Conservation (phyloP, 176 grass and related monocot species). For the Alloteropsis semialata region DNA sequence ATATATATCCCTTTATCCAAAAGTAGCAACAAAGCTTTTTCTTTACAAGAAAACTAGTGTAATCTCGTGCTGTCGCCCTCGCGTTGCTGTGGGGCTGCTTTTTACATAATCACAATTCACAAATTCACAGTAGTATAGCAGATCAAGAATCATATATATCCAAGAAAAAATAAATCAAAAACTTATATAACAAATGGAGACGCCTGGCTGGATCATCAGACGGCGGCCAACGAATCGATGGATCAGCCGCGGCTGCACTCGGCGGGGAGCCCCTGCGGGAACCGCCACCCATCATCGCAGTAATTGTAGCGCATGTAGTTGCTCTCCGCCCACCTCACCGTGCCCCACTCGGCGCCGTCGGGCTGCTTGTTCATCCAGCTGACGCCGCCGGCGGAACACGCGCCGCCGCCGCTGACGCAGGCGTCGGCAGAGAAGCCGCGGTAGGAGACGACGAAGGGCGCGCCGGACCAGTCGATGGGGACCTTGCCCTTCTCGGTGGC, state of each 20-base stretch:
- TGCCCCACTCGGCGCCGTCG: neutral
- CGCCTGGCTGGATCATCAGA: neutral
- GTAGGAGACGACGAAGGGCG: conserved; percentile 64
- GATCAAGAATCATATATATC: neutral
- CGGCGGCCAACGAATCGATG: too few species aligned
- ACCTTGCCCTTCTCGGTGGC: conserved; percentile 63
- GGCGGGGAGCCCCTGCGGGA: conserved; percentile 37
- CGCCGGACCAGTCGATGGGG: conserved; percentile 54
- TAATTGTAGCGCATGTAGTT: conserved; percentile 44
- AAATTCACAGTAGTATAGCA: neutral
- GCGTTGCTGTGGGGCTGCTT: neutral
- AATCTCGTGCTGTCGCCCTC: too few species aligned
- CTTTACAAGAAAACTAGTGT: neutral
- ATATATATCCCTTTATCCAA: neutral
- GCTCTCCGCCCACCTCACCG: conserved; percentile 32
- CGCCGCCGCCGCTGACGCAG: conserved; percentile 33
- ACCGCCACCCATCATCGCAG: conserved; percentile 43
- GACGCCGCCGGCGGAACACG: conserved; percentile 4
- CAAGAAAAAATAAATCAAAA: neutral
- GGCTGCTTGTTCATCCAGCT: conserved; percentile 37
- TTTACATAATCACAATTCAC: too few species aligned
- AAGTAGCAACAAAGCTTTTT: neutral
- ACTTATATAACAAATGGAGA: neutral
- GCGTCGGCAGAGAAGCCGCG: conserved; percentile 38
- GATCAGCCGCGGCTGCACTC: conserved; percentile 37